phyloP scores from a whole-genome alignment of 2,329 filamentous ascomycete genomes.

The Zymoseptoria ardabiliae region DNA sequence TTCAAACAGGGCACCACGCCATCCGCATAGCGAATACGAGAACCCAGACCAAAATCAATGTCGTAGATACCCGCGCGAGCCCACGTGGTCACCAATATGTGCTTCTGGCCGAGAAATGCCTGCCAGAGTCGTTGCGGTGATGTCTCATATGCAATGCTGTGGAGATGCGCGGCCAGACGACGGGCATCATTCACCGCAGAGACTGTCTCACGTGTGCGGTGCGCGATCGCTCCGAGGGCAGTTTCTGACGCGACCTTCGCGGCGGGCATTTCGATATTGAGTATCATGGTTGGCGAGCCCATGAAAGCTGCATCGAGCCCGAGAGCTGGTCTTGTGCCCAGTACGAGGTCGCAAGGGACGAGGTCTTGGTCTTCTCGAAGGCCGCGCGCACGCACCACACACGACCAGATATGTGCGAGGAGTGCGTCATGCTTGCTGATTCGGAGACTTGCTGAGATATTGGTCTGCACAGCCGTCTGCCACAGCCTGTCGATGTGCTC shows the following conservation, averaged over 20 bases:
- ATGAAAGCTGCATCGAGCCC: not conserved
- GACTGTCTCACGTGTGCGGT: slow-evolving; percentile 1
- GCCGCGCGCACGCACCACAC: slow-evolving; percentile 4
- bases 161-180: slow-evolving; percentile 1
- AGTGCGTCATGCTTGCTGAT: slow-evolving; percentile 7
- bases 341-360: slow-evolving; percentile 4
- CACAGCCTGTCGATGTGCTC: slow-evolving; percentile 2
- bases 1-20: slow-evolving; percentile 3
- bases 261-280: slow-evolving; percentile 6
- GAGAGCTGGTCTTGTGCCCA: slow-evolving; percentile 2
- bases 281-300: slow-evolving; percentile 6
- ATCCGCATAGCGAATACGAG: slow-evolving; percentile 3
- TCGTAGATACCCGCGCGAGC: slow-evolving; percentile 4
- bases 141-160: slow-evolving; percentile 6
- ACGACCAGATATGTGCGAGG: slow-evolving; percentile 7
- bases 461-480: not conserved
- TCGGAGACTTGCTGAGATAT: not conserved
- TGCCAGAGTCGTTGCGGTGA: slow-evolving; percentile 7
- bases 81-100: slow-evolving; percentile 5
- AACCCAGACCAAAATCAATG: slow-evolving; percentile 3
- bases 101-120: slow-evolving; percentile 1
- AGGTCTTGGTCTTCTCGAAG: not conserved
- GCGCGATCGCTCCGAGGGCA: not conserved
- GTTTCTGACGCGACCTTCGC: not conserved
- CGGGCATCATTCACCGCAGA: not conserved